These are phyloP conservation scores for Penicillium fuscoglaucum DNA, from an alignment of 2,329 filamentous ascomycete species.

Conservation along the genomic window DNA sequence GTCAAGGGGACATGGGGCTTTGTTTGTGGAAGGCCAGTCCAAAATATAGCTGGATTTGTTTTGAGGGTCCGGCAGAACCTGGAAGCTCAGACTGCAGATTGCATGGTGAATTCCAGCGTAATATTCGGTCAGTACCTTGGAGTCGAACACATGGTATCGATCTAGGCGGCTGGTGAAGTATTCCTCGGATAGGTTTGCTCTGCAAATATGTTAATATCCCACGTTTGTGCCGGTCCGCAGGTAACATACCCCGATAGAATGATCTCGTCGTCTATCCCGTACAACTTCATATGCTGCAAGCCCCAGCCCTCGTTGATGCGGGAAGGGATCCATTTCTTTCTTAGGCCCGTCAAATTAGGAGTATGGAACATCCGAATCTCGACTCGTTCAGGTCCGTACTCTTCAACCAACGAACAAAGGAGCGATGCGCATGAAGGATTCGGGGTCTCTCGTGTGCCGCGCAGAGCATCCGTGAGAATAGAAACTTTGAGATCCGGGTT, in stretches of 20 bases:
- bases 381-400: constrained; percentile 81
- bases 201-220: constrained; percentile 28
- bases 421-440: constrained; percentile 84
- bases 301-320: constrained; percentile 98
- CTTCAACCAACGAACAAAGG: constrained; percentile 75
- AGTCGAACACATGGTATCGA: constrained; percentile 87
- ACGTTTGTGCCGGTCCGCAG: neutral
- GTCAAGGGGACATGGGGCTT: constrained; percentile 71
- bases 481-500: constrained; percentile 80
- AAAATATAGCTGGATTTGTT: constrained; percentile 53
- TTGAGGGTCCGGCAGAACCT: constrained; percentile 61
- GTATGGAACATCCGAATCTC: constrained; percentile 98
- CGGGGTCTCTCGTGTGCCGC: constrained; percentile 88
- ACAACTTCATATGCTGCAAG: constrained; percentile 98
- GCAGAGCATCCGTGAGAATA: constrained; percentile 85
- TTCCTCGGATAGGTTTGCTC: constrained; percentile 84
- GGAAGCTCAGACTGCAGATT: constrained; percentile 78
- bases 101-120: constrained; percentile 75
- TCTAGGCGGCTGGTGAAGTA: constrained; percentile 98
- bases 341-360: constrained; percentile 83
- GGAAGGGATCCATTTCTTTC: constrained; percentile 79
- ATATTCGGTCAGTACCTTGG: constrained; percentile 75
- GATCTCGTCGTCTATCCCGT: constrained; percentile 91
- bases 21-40: constrained; percentile 74
- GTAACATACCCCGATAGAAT: constrained; percentile 76